Conservation (phyloP, 305 asterid genomes). For the Vinca major region DNA sequence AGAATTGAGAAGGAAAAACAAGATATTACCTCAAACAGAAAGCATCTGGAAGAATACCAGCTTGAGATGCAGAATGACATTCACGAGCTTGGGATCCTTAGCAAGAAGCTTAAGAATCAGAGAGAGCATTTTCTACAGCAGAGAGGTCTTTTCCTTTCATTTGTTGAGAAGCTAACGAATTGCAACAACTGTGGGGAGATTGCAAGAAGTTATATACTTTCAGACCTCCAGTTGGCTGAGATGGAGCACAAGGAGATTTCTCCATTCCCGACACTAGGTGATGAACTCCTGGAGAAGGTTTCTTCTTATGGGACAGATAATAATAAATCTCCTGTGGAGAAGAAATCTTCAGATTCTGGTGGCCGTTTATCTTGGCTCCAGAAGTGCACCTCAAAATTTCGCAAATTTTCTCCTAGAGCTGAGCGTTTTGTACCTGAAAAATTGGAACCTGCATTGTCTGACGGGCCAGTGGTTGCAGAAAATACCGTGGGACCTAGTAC, state of each 20-base stretch:
- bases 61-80: slow-evolving; percentile 73
- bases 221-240: slow-evolving; percentile 42
- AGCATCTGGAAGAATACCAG: slow-evolving; percentile 59
- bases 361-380: slow-evolving; percentile 52
- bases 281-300: slow-evolving; percentile 43
- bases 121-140: slow-evolving; percentile 50
- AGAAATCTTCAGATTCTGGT: slow-evolving; percentile 39
- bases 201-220: slow-evolving; percentile 37
- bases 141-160: slow-evolving; percentile 43
- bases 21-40: slow-evolving; percentile 38
- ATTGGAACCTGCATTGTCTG: slow-evolving; percentile 38
- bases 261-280: slow-evolving; percentile 39
- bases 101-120: slow-evolving; percentile 57
- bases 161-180: slow-evolving; percentile 43
- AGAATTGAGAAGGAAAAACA: slow-evolving; percentile 54
- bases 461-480: slow-evolving; percentile 20
- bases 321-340: slow-evolving; percentile 29
- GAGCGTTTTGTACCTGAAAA: slow-evolving; percentile 30
- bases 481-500: slow-evolving; percentile 31
- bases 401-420: slow-evolving; percentile 32
- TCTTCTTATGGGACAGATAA: slow-evolving; percentile 30
- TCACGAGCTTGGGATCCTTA: slow-evolving; percentile 52
- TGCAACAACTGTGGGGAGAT: slow-evolving; percentile 59
- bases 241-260: slow-evolving; percentile 32
- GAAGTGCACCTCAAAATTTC: slow-evolving; percentile 61